Conservation (phyloP, 345 rosid genomes). For the Lumnitzera racemosa region DNA sequence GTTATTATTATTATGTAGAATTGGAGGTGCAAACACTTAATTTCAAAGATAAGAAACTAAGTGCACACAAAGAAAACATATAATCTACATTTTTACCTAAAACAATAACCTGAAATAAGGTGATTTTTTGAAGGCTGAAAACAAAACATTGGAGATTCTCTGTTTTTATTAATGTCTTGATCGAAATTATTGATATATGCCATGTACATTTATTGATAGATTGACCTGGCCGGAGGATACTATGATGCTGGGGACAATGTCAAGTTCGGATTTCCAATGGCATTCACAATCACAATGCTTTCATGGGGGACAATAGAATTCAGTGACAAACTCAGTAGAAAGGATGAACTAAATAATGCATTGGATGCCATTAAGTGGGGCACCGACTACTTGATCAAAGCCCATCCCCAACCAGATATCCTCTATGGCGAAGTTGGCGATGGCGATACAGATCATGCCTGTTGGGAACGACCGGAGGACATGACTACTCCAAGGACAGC, state of each 20-base stretch:
- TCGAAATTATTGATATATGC: neutral
- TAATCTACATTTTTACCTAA: too few species aligned
- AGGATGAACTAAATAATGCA: slow-evolving; percentile 31
- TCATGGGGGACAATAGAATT: slow-evolving; percentile 68
- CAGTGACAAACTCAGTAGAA: slow-evolving; percentile 19
- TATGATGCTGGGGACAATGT: slow-evolving; percentile 73
- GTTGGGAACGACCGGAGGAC: slow-evolving; percentile 76
- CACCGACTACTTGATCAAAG: slow-evolving; percentile 63
- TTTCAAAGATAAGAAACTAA: too few species aligned
- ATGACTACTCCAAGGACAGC: slow-evolving; percentile 56
- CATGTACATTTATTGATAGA: slow-evolving; percentile 10
- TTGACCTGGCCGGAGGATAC: slow-evolving; percentile 67
- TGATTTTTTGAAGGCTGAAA: too few species aligned
- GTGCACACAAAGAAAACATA: too few species aligned
- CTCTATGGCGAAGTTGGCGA: slow-evolving; percentile 59
- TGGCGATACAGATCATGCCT: slow-evolving; percentile 44
- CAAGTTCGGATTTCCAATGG: slow-evolving; percentile 73
- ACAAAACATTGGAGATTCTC: too few species aligned
- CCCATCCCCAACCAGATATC: slow-evolving; percentile 40
- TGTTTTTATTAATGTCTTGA: too few species aligned
- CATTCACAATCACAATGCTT: slow-evolving; percentile 61
- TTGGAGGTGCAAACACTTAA: too few species aligned
- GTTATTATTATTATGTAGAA: too few species aligned
- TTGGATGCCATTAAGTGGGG: slow-evolving; percentile 56
- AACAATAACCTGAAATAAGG: too few species aligned